phyloP scores from a whole-genome alignment of 768 basidiomycete genomes.

The Russula sp. region DNA sequence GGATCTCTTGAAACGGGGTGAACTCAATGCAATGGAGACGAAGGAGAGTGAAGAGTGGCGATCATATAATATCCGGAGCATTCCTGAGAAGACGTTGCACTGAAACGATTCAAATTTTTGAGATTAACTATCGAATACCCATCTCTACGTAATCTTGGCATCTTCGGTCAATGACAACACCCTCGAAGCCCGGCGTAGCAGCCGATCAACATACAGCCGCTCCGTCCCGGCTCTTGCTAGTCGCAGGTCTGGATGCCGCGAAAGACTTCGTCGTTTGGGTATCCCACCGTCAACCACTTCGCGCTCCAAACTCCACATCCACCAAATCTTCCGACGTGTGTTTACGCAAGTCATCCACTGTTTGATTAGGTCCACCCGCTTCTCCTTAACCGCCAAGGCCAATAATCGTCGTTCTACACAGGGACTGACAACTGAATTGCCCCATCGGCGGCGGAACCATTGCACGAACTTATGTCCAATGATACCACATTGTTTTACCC shows the following conservation, averaged over 20 bases:
- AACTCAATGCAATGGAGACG: not conserved
- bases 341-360: constrained; percentile 7
- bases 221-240: constrained; percentile 8
- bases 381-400: constrained; percentile 57
- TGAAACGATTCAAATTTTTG: constrained; percentile 12
- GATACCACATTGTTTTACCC: constrained; percentile 48
- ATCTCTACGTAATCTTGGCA: constrained; percentile 12
- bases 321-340: constrained; percentile 6
- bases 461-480: constrained; percentile 42
- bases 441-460: constrained; percentile 51
- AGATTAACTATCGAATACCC: constrained; percentile 11
- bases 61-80: not conserved
- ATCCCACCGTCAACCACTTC: constrained; percentile 15
- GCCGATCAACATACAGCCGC: not conserved
- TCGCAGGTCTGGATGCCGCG: not conserved
- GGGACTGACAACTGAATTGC: constrained; percentile 46
- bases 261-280: not conserved
- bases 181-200: constrained; percentile 12
- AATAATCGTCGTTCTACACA: constrained; percentile 56
- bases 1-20: constrained; percentile 8
- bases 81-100: constrained; percentile 9
- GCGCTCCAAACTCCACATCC: constrained; percentile 14
- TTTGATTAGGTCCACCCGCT: constrained; percentile 45
- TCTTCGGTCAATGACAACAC: constrained; percentile 1
- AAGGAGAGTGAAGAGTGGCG: constrained; percentile 2